Base-by-base conservation (phyloP, 345 rosid species). In the Hibiscus trionum region DNA sequence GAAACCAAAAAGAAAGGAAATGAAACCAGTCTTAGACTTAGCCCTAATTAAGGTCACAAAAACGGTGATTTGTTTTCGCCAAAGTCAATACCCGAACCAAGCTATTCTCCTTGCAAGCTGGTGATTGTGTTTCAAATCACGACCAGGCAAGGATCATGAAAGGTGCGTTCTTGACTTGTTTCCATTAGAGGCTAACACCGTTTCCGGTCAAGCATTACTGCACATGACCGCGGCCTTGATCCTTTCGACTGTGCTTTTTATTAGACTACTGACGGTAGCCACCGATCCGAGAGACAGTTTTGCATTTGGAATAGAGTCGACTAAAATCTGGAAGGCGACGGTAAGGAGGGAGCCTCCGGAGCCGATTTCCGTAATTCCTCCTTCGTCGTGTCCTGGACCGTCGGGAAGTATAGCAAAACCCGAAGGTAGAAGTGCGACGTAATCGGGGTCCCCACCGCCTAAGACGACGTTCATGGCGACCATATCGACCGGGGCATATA, bases 101-200 rank as follows among this genome's bases (percentile, higher is more conserved):
- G 3, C 61, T 79, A 78, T 69, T 66, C 77, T 69, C 78, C 78
- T 78, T 69, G 73, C 81, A 26, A 37, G 35, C 72, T 77, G 77
- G 68, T 76, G 59, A 52, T 70, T 21, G 79, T 49, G 44, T 39
- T 39, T 39, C 10, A 39, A 72, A 78, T 77, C 81, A 78, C 76
- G 81, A 73, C 66, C 1, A 77, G 44, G 78, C 80, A 75, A 75
- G 82, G 84, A 78, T 70, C 76, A 85, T 77, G 31, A 21, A 77
- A 82, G 96, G 96, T 88, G 96, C 90, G 96, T 80, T 90, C 96
- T 90, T 90, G 96, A 88, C 96, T 90, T 83, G 86, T 37, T 9
- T 39, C 3, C 29, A 44, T 21, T 4, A 56, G 73, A 19, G 56
- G 63, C 69, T 4, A 71, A 64, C 76, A 61, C 73, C 59, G 27